phyloP scores from a whole-genome alignment of 805 yeast genomes.

The Candida multigemmis region DNA sequence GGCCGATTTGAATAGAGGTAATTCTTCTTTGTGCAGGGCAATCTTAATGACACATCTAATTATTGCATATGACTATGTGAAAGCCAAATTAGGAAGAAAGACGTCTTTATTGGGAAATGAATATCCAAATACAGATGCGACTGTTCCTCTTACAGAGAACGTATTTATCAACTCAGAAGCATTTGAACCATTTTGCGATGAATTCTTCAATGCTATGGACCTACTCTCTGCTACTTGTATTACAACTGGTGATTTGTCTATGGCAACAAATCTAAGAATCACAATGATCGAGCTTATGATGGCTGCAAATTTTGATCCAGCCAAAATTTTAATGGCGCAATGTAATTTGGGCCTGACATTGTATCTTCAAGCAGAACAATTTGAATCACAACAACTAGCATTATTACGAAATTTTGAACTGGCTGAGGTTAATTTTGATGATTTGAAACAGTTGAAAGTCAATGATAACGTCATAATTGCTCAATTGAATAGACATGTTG shows the following conservation, averaged over 20 bases:
- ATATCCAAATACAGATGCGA: too few relatives aligned
- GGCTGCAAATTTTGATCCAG: slow-evolving; percentile 58
- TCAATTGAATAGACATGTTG: too few relatives aligned
- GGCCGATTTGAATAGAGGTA: slow-evolving; percentile 43
- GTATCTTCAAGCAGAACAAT: slow-evolving; percentile 58
- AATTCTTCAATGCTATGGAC: slow-evolving; percentile 71
- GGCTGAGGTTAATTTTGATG: too few relatives aligned
- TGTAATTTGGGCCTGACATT: slow-evolving; percentile 64
- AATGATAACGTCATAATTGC: too few relatives aligned
- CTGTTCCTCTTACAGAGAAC: slow-evolving; percentile 1
- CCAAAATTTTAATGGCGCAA: slow-evolving; percentile 54
- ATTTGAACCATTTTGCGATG: slow-evolving; percentile 53
- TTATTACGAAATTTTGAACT: too few relatives aligned
- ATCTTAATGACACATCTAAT: slow-evolving; percentile 53
- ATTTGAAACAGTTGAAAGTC: too few relatives aligned
- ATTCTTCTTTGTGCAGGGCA: slow-evolving; percentile 44
- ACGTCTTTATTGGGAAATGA: too few relatives aligned
- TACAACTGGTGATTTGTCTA: slow-evolving; percentile 55
- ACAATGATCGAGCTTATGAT: slow-evolving; percentile 66
- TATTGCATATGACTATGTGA: slow-evolving; percentile 59
- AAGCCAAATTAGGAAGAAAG: slow-evolving; percentile 23
- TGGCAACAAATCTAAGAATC: slow-evolving; percentile 53
- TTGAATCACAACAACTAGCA: too few relatives aligned
- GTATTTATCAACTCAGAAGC: slow-evolving; percentile 2
- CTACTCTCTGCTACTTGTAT: slow-evolving; percentile 63